phyloP scores from a whole-genome alignment of 2,329 filamentous ascomycete genomes.

The Pezicula rhizophila region DNA sequence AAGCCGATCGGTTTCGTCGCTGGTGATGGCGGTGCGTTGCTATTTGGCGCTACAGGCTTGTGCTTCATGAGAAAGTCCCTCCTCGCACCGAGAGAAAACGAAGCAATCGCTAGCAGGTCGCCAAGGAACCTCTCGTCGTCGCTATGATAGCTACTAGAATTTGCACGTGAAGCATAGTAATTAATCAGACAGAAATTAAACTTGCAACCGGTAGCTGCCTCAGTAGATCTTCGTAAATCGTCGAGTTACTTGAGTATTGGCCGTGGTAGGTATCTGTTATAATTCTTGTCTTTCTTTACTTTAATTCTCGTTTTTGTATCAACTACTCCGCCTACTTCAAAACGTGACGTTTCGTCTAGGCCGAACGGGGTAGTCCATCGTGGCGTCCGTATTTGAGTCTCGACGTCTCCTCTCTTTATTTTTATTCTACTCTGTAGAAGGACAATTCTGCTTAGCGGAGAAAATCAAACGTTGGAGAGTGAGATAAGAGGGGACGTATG shows the following conservation, averaged over 20 bases:
- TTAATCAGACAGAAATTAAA: conserved; percentile 82
- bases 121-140: conserved; percentile 78
- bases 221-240: conserved; percentile 53
- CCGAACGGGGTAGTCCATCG: conserved; percentile 57
- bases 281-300: conserved; percentile 46
- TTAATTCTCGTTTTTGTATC: conserved; percentile 36
- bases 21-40: conserved; percentile 16
- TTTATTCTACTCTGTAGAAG: conserved; percentile 73
- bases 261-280: conserved; percentile 51
- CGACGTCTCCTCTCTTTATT: conserved; percentile 58
- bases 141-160: conserved; percentile 74
- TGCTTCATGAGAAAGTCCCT: conserved; percentile 77
- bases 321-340: conserved; percentile 39
- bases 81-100: conserved; percentile 64
- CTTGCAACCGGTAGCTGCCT: conserved; percentile 56
- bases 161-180: conserved; percentile 71
- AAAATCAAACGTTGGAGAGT: conserved; percentile 62
- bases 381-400: conserved; percentile 54
- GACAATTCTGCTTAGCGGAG: conserved; percentile 64
- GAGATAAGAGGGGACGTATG: conserved; percentile 56
- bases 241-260: conserved; percentile 68
- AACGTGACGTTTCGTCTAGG: conserved; percentile 56
- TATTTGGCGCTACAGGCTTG: conserved; percentile 48
- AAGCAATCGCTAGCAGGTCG: conserved; percentile 63
- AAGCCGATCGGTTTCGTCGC: conserved; percentile 39